Percentiles rank a stretch among this genome's conserved stretches.
These are phyloP conservation scores for Carallia brachiata DNA, from an alignment of 345 rosid species.

Conservation along the genomic window DNA sequence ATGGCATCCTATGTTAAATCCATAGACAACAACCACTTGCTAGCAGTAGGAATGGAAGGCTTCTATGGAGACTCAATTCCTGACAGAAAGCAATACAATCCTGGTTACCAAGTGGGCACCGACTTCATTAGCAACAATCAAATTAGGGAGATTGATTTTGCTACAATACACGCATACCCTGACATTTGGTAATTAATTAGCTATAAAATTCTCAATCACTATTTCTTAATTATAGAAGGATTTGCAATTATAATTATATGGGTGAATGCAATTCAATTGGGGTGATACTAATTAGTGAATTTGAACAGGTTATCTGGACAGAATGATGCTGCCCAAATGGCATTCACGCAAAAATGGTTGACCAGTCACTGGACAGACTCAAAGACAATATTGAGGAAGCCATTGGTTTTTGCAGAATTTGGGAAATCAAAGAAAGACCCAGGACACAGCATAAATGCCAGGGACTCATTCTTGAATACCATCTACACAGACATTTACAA, in stretches of 20 bases:
- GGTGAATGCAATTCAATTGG: not conserved
- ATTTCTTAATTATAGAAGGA: too few relatives aligned
- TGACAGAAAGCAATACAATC: conserved; percentile 38
- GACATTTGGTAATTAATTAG: conserved; percentile 32
- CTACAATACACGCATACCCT: conserved; percentile 49
- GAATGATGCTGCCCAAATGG: conserved; percentile 21
- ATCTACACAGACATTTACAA: conserved; percentile 29
- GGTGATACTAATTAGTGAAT: not conserved
- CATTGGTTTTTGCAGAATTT: conserved; percentile 44
- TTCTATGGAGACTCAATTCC: conserved; percentile 42
- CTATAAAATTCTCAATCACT: too few relatives aligned
- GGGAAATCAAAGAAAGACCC: conserved; percentile 38
- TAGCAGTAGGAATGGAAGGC: conserved; percentile 45
- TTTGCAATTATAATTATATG: too few relatives aligned
- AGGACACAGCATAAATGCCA: conserved; percentile 18
- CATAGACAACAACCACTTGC: conserved; percentile 41
- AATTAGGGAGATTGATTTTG: conserved; percentile 36
- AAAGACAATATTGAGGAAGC: conserved; percentile 31
- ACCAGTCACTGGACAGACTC: conserved; percentile 37
- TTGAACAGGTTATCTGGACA: conserved; percentile 30
- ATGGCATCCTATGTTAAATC: conserved; percentile 48
- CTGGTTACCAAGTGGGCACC: conserved; percentile 39
- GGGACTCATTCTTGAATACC: conserved; percentile 31
- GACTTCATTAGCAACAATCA: conserved; percentile 40
- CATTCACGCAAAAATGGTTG: conserved; percentile 39